Base-by-base conservation (phyloP, 768 basidiomycete species). In the Rhodotorula diobovata region DNA sequence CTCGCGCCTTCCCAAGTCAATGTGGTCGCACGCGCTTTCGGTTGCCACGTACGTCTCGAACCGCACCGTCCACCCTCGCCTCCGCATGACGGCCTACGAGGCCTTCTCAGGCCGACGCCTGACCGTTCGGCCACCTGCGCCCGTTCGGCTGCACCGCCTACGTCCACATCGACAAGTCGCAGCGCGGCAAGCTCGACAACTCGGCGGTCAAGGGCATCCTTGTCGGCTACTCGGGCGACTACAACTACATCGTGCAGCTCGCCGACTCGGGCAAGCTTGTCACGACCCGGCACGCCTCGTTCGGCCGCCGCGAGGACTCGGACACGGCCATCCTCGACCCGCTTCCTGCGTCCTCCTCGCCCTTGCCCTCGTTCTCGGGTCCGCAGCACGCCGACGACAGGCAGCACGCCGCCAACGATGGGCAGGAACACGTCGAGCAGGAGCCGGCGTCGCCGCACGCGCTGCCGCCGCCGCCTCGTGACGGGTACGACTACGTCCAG, bases 401-500 rank as follows among this genome's bases (percentile, higher is more conserved):
- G 18, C 45, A 46, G 45, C 45, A 16, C 21, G 18, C 45, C 45
- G 45, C 4, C 45, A 18, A 9, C 45, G 20, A 46, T 18, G 45
- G 18, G 45, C 48, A 11, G 48, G 25, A 50, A 39, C 39, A 39
- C 14, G 39, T 39, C 14, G 39, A 39, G 39, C 7, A 39, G 39
- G 39, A 39, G 39, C 39, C 39, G 39, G 39, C 39, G 39, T 39
- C 14, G 39, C 39, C 39, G 39, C 39, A 39, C 39, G 39, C 39
- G 39, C 39, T 14, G 39, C 39, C 39, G 39, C 39, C 14, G 39
- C 39, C 39, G 39, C 39, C 39, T 39, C 39, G 39, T 25, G 48
- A 50, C 48, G 48, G 48, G 21, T 28, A 63, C 62, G 51, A 63
- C 3, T 63, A 63, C 35, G 50, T 51, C 51, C 30, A 28, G 28